Percentiles rank a stretch among this genome's conserved stretches.
These are phyloP conservation scores for Neofusicoccum parvum DNA, from an alignment of 2,329 filamentous ascomycete genomes.

Conservation along the genomic window DNA sequence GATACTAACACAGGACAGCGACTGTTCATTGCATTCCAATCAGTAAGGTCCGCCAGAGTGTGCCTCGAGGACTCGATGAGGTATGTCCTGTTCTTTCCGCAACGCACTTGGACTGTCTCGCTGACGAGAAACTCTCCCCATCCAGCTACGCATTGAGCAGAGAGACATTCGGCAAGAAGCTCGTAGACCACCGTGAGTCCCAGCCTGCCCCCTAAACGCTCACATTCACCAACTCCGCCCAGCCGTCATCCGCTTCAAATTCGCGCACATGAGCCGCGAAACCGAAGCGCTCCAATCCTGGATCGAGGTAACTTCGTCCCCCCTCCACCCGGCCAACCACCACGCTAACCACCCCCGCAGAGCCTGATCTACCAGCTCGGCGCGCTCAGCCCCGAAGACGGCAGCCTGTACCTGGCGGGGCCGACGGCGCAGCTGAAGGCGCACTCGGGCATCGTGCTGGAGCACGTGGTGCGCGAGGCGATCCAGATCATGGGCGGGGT, in stretches of 20 bases:
- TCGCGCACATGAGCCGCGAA: conserved; percentile 35
- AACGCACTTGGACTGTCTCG: too few relatives aligned
- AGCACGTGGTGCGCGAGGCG: neutral
- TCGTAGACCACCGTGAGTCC: conserved; percentile 31
- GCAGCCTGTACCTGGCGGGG: conserved; percentile 53
- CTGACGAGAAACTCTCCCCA: too few relatives aligned
- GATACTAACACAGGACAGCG: conserved; percentile 37
- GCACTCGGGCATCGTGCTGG: neutral
- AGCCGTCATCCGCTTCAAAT: conserved; percentile 35
- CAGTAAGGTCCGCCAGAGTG: conserved; percentile 31
- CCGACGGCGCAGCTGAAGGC: neutral
- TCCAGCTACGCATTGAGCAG: conserved; percentile 32
- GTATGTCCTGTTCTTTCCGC: too few relatives aligned
- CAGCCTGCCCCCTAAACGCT: too few relatives aligned
- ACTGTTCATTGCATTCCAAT: conserved; percentile 35
- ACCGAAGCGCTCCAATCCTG: conserved; percentile 33
- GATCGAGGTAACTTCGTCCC: conserved; percentile 28
- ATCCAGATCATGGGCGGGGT: conserved; percentile 35
- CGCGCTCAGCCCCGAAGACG: conserved; percentile 60
- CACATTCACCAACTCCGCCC: too few relatives aligned
- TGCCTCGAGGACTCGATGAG: conserved; percentile 33
- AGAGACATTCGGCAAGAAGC: conserved; percentile 35
- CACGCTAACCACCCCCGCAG: conserved; percentile 17
- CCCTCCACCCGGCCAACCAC: conserved; percentile 26
- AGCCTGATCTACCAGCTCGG: conserved; percentile 56